These are phyloP conservation scores for Lactarius psammicola DNA, from an alignment of 768 basidiomycete genomes.

Conservation along the genomic window DNA sequence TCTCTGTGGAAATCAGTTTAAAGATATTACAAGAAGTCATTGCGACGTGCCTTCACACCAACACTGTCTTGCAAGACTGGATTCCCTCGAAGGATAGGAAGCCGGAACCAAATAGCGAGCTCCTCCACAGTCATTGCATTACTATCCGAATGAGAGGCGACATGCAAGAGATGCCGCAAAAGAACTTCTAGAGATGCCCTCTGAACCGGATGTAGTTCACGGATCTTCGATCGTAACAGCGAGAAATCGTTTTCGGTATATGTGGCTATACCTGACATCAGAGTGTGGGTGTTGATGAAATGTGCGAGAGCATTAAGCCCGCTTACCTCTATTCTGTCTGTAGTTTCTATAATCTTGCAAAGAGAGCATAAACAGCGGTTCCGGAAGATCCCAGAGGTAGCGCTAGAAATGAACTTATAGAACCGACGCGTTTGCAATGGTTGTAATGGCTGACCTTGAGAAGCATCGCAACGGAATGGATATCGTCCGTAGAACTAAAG, in stretches of 20 bases:
- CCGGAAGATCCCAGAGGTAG: not conserved
- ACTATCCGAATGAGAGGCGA: not conserved
- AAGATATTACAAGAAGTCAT: accelerated
- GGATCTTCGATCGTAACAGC: not conserved
- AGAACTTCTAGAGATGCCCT: not conserved
- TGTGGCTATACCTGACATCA: not conserved
- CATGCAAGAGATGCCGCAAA: not conserved
- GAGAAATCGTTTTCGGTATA: not conserved
- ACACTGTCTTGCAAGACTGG: not conserved
- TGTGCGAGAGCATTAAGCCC: not conserved
- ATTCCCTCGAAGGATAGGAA: not conserved
- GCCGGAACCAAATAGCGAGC: not conserved
- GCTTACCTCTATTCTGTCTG: not conserved
- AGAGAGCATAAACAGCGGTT: not conserved
- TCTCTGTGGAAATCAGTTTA: not conserved
- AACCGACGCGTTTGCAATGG: not conserved
- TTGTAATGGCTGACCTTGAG: not conserved
- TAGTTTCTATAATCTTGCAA: not conserved
- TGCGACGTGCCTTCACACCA: not conserved
- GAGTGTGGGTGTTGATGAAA: too few species aligned
- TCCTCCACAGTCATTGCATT: not conserved
- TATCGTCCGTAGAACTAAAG: not conserved
- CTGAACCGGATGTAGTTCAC: not conserved
- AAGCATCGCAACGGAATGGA: not conserved
- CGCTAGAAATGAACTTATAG: not conserved